These are phyloP conservation scores for Rubia occidens DNA, from an alignment of 305 asterid genomes.

Conservation along the genomic window DNA sequence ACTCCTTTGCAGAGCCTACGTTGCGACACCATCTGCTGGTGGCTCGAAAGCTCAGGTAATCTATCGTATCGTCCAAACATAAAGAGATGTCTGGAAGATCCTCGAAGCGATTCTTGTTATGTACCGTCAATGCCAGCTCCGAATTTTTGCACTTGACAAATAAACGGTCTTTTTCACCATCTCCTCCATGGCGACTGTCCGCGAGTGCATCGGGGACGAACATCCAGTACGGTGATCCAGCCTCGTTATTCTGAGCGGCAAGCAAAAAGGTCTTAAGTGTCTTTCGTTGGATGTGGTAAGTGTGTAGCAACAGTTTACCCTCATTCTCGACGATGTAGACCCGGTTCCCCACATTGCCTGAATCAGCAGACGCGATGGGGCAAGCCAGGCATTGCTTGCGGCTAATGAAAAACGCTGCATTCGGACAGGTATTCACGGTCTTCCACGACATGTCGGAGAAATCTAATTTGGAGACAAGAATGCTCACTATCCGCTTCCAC, in stretches of 20 bases:
- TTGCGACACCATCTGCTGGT: neutral
- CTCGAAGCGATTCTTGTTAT: neutral
- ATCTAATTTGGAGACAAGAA: neutral
- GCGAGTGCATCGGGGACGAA: neutral
- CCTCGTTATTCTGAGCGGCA: neutral
- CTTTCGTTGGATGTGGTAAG: neutral
- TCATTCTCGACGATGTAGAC: neutral
- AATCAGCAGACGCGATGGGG: neutral
- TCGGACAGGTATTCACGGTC: neutral
- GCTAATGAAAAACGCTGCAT: neutral
- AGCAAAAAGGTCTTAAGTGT: neutral
- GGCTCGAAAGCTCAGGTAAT: neutral
- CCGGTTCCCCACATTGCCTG: neutral
- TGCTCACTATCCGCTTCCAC: neutral
- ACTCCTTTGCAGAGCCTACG: neutral
- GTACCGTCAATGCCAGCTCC: neutral
- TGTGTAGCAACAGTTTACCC: neutral
- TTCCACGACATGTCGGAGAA: slow-evolving; percentile 2
- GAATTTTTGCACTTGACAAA: neutral
- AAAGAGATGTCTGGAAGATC: neutral
- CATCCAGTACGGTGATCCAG: neutral
- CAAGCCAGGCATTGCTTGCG: neutral
- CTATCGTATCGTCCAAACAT: neutral
- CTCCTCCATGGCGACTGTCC: neutral
- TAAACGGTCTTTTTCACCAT: neutral